Base-by-base conservation (phyloP, 2,329 filamentous ascomycete genomes). In the Thelonectria discophora region DNA sequence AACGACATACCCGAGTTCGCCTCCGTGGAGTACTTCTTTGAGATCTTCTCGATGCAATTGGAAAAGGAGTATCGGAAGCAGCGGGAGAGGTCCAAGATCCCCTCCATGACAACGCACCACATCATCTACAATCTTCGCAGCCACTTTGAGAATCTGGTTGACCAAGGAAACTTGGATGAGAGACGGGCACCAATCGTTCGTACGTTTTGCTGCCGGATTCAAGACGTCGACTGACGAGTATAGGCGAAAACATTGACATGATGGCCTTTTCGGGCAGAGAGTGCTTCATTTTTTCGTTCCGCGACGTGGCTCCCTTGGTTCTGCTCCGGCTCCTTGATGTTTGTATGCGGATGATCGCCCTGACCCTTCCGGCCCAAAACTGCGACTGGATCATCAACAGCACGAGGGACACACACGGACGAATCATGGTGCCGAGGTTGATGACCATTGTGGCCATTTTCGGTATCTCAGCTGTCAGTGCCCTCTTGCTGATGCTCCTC, bases 171-270 rank as follows among this genome's bases (percentile, higher is more conserved):
- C 37, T 15, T 73, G 6, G 64, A 69, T 47, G 56, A 63, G 3
- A 17, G 54, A 10, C 64, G 64, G 18, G 58, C 64, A 3, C 62
- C 68, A 7, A 67, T 72, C 17, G 47, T 71, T 30, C 68, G 73
- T 73, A 52, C 53, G 72, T 67, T 11, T 6, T 12, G 2, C 5
- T 1, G 12, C n/a, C 24, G 27, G 13, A 17, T 8, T 21, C 3
- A 30, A 13, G 6, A 6, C 18, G 27, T n/a, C 21, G 47, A 12
- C 40, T 47, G 48, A 63, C 30, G 7, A 27, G 7, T 1, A 17
- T 24, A 73, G 70, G 68, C 2, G 71, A 70, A 37, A 70, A 73
- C 17, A 67, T 69, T 46, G 69, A 72, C 55, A 63, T 70, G 46
- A 34, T 74, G 18, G 57, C 59, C 11, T 20, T 66, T 11, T 45